Percentiles rank a stretch among this genome's conserved stretches.
phyloP scores from a whole-genome alignment of 2,329 filamentous ascomycete genomes.

The Phialophora macrospora region DNA sequence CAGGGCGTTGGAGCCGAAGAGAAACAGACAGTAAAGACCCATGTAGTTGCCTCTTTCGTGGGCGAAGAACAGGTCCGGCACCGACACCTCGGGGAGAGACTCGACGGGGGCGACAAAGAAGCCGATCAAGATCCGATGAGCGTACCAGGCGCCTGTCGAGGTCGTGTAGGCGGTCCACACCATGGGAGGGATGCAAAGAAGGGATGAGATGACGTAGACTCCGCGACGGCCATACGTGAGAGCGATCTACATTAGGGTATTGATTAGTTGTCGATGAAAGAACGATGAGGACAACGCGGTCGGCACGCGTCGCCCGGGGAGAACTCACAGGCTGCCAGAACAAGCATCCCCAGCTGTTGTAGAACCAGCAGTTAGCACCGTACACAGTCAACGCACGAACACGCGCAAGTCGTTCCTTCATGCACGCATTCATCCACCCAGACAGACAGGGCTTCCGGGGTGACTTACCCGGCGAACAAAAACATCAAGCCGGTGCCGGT shows the following conservation, averaged over 20 bases:
- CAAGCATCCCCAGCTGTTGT: constrained; percentile 48
- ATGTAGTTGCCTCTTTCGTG: constrained; percentile 35
- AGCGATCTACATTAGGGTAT: constrained; percentile 38
- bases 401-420: background rate
- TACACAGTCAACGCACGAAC: background rate
- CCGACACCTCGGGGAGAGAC: constrained; percentile 48
- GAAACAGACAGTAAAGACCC: constrained; percentile 27
- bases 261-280: background rate
- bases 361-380: constrained; percentile 46
- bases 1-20: constrained; percentile 21
- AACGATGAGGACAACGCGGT: no score
- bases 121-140: constrained; percentile 49
- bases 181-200: constrained; percentile 43
- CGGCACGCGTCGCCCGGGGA: background rate
- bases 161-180: constrained; percentile 54
- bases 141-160: constrained; percentile 54
- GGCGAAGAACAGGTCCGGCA: constrained; percentile 49
- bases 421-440: background rate
- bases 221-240: constrained; percentile 48
- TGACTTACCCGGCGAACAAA: constrained; percentile 41
- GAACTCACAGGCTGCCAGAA: constrained; percentile 53
- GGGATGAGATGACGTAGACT: constrained; percentile 38
- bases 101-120: constrained; percentile 51
- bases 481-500: constrained; percentile 50
- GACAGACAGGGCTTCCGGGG: background rate